Base-by-base conservation (phyloP, 148 eudicot species). In the Pharnaceum exiguum region DNA sequence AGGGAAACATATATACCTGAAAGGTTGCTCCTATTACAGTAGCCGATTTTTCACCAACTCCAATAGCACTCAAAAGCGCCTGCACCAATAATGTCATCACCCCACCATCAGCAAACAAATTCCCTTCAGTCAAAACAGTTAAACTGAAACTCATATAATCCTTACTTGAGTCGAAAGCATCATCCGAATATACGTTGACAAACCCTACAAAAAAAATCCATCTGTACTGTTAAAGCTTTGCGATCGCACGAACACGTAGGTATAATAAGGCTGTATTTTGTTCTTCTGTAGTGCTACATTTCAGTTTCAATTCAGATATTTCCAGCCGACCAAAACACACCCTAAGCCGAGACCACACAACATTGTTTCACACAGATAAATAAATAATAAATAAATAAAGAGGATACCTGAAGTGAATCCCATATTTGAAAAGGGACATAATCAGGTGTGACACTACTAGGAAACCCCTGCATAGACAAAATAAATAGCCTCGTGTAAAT, bases 61-160 rank as follows among this genome's bases (percentile, higher is more conserved):
- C 99, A 67, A 93, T 93, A 53, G 99, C 99, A 85, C 99, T 75
- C 75, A 93, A 65, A 57, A 93, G 99, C 63, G 99, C 99, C 99
- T 93, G 46, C n/a, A 10, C 40, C 51, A 63, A 25, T 44, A 21
- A 22, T 23, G 27, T 12, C 19, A 53, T 23, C 43, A 56, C 25
- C 42, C 17, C 51, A 36, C 44, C 33, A 51, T 35, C 11, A 57
- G 40, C 32, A 29, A 32, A 39, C 6, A 13, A 16, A 27, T 43
- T 55, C 23, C 27, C 46, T 49, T 25, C 8, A 13, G 29, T 37
- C 49, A 13, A 9, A 26, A 57, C 21, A 29, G 27, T 25, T 11
- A 38, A 15, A 11, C 4, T 25, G 12, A 1, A 7, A 44, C 10
- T 40, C 33, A 6, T 12, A 27, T 4, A 60, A 19, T 60, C 26